Conservation (phyloP, 106 monocot species). For the Phalaenopsis equestris region DNA sequence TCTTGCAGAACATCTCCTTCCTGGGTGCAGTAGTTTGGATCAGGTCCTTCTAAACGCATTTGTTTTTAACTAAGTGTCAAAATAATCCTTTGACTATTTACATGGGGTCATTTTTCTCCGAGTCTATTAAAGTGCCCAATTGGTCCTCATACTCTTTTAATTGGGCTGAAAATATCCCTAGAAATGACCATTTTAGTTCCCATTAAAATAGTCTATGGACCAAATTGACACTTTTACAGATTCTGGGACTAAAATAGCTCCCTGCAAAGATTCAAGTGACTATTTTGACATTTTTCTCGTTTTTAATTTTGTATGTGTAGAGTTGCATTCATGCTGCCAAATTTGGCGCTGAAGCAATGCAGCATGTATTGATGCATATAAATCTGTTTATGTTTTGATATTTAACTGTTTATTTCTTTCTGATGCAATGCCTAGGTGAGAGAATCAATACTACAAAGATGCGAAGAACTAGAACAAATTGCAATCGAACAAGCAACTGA, state of each 20-base stretch:
- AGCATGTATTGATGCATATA: neutral
- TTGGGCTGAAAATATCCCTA: too few relatives aligned
- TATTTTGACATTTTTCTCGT: too few relatives aligned
- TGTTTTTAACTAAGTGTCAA: neutral
- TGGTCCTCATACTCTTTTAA: too few relatives aligned
- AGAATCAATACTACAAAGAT: conserved; percentile 77
- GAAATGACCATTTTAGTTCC: too few relatives aligned
- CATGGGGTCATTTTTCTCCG: too few relatives aligned
- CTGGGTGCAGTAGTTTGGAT: conserved; percentile 67
- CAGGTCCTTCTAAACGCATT: conserved; percentile 33
- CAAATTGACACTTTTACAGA: too few relatives aligned
- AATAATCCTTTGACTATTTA: too few relatives aligned
- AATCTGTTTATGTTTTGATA: neutral
- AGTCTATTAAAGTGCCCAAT: too few relatives aligned
- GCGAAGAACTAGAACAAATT: conserved; percentile 74
- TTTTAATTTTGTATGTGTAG: neutral
- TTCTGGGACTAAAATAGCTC: too few relatives aligned
- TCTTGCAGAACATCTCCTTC: conserved; percentile 79
- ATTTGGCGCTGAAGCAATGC: neutral
- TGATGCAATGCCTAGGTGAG: conserved; percentile 39
- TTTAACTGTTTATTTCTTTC: neutral
- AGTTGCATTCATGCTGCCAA: neutral
- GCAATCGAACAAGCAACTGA: conserved; percentile 98
- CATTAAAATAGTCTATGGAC: too few relatives aligned
- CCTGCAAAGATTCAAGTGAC: too few relatives aligned